These are phyloP conservation scores for Colletotrichum cordylinicola DNA, from an alignment of 2,329 filamentous ascomycete genomes.

Conservation along the genomic window DNA sequence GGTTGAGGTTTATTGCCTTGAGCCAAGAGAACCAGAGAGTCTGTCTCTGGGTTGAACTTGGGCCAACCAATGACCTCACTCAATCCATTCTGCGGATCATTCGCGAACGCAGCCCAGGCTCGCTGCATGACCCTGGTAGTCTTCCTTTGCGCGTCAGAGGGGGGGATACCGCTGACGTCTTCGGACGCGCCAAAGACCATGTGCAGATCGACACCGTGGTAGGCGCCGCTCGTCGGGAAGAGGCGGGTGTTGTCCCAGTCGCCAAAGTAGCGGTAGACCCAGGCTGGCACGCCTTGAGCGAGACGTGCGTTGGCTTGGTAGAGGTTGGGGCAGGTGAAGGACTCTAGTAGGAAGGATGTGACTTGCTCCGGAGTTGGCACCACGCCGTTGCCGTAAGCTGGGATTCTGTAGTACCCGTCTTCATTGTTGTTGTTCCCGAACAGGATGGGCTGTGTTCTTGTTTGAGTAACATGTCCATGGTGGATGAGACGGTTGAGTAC, in stretches of 20 bases:
- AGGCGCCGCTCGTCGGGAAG: slow-evolving; percentile 50
- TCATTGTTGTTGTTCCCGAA: slow-evolving; percentile 51
- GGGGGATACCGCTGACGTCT: slow-evolving; percentile 42
- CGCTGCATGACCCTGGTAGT: slow-evolving; percentile 42
- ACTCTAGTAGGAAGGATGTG: slow-evolving; percentile 44
- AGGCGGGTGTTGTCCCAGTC: slow-evolving; percentile 55
- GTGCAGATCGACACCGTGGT: slow-evolving; percentile 53
- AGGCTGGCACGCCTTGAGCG: slow-evolving; percentile 40
- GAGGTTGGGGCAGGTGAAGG: slow-evolving; percentile 51
- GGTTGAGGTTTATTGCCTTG: slow-evolving; percentile 26
- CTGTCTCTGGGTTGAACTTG: slow-evolving; percentile 28
- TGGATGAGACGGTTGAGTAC: accelerated
- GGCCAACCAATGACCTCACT: slow-evolving; percentile 40
- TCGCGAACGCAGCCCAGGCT: slow-evolving; percentile 45
- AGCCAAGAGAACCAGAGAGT: slow-evolving; percentile 32
- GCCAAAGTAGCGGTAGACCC: slow-evolving; percentile 52
- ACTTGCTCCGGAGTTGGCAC: slow-evolving; percentile 43
- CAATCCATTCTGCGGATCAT: slow-evolving; percentile 41
- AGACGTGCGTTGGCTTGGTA: slow-evolving; percentile 41
- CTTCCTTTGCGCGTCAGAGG: slow-evolving; percentile 31
- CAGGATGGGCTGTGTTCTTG: slow-evolving; percentile 39
- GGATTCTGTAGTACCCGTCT: slow-evolving; percentile 51
- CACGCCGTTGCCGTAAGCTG: slow-evolving; percentile 43
- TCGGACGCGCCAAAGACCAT: slow-evolving; percentile 50
- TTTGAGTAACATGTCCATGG: accelerated